Base-by-base conservation (phyloP, 441 rosid genomes). In the Corymbia citriodora region DNA sequence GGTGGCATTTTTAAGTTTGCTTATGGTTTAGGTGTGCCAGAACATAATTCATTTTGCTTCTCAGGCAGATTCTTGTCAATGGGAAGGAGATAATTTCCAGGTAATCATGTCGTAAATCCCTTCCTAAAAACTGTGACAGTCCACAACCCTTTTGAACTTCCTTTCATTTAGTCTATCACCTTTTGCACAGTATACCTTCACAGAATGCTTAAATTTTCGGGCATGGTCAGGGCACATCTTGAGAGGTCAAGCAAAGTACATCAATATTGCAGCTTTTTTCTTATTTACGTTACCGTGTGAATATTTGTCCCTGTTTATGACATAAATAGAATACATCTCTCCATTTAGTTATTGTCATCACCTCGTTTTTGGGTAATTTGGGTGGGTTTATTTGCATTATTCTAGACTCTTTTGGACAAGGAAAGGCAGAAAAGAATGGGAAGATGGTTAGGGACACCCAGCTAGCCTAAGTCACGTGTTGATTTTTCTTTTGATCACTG, bases 1-100 rank as follows among this genome's bases (percentile, higher is more conserved):
- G 99, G 36, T 98, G 99, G 99, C 99, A 96, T 91, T 97, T 97
- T 92, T 98, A 94, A 97, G 65, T 87, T 27, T 59, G 61, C 53
- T 55, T 45, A 23, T 13, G 85, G 50, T 55, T 87, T 57, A 27
- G 50, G 70, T 36, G n/a, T 87, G 49, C 88, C 88, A 53, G 63
- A 87, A 52, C 59, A 53, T 29, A n/a, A 40, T 52, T 87, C 61
- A n/a, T 87, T 87, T 55, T 13, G 85, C 85, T 79, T 79, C 85
- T 79, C 52, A 45, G 52, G 85, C n/a, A 45, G 50, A 63, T 63
- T 79, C 85, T 23, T 79, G 85, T 79, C 52, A 2, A 45, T 79
- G 29, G 52, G 85, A 79, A 48, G 85, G 85, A 79, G 85, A 45
- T 45, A 45, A 45, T 45, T 79, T 79, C 5, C 52, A 79, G 85